These are phyloP conservation scores for Aureobasidium sp. DNA, from an alignment of 2,329 filamentous ascomycete genomes.

Conservation along the genomic window DNA sequence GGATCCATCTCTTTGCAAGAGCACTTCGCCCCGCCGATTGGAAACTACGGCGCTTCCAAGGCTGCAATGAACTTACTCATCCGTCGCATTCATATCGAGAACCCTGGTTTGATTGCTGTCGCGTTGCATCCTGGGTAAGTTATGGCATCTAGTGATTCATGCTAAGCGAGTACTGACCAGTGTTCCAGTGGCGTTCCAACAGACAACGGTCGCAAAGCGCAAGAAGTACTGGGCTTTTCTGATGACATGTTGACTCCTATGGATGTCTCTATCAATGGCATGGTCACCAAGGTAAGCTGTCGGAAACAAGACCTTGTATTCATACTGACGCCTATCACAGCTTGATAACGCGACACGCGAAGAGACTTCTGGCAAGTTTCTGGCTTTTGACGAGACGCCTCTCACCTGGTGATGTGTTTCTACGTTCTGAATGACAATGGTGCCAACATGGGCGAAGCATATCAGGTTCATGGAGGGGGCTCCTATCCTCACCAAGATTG, in stretches of 20 bases:
- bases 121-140: not conserved
- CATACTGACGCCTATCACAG: not conserved
- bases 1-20: constrained; percentile 21
- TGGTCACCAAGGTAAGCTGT: not conserved
- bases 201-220: not conserved
- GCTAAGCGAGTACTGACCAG: not conserved
- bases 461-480: no score
- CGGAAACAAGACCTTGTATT: not conserved
- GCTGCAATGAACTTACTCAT: constrained; percentile 42
- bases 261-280: not conserved
- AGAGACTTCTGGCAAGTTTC: not conserved
- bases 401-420: not conserved
- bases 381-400: not conserved
- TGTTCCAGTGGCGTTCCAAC: not conserved
- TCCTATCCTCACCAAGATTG: no score
- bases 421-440: no score
- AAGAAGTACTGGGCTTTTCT: not conserved
- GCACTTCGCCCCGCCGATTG: constrained; percentile 31
- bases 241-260: not conserved
- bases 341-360: constrained; percentile 1
- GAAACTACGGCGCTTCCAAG: constrained; percentile 53
- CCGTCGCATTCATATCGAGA: constrained; percentile 42
- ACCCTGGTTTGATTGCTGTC: constrained; percentile 19
- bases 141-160: no score
- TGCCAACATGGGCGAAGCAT: no score